Percentiles rank a stretch among this genome's conserved stretches.
phyloP scores from a whole-genome alignment of 1,284 basidiomycete species.

The Microbotryum scabiosae region DNA sequence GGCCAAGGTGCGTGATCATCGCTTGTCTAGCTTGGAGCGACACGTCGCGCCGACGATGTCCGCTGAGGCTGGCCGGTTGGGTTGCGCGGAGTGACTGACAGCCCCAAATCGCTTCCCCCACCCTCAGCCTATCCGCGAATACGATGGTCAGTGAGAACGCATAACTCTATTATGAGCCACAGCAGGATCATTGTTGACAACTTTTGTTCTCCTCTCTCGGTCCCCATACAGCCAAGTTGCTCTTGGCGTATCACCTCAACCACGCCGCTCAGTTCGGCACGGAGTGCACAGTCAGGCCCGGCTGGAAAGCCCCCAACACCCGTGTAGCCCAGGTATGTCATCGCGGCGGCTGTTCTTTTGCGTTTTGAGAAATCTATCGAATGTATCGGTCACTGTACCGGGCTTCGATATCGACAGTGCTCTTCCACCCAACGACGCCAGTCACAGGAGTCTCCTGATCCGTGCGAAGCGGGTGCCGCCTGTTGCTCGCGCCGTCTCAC shows the following conservation, averaged over 20 bases:
- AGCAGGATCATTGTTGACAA: neutral
- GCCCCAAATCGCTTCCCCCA: neutral
- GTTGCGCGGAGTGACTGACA: neutral
- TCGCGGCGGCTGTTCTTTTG: neutral
- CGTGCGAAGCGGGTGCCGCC: neutral
- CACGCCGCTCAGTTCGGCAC: constrained; percentile 60
- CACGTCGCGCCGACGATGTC: neutral
- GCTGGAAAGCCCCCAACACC: constrained; percentile 43
- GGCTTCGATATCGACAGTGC: neutral
- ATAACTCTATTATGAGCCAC: neutral
- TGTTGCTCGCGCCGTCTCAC: neutral
- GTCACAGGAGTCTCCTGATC: neutral
- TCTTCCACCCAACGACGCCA: neutral
- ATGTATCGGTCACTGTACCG: neutral
- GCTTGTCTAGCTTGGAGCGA: neutral
- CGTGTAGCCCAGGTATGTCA: constrained; percentile 54
- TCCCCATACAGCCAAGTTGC: constrained; percentile 57
- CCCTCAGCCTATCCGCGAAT: constrained; percentile 29
- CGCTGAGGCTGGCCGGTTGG: neutral
- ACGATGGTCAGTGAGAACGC: constrained; percentile 17
- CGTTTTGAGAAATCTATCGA: neutral
- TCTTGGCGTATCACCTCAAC: constrained; percentile 87
- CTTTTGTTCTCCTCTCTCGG: neutral
- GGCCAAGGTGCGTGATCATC: constrained; percentile 1
- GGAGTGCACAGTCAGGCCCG: constrained; percentile 48